Conservation (phyloP, 176 grass and related monocot species). For the Pontederia paniculata region DNA sequence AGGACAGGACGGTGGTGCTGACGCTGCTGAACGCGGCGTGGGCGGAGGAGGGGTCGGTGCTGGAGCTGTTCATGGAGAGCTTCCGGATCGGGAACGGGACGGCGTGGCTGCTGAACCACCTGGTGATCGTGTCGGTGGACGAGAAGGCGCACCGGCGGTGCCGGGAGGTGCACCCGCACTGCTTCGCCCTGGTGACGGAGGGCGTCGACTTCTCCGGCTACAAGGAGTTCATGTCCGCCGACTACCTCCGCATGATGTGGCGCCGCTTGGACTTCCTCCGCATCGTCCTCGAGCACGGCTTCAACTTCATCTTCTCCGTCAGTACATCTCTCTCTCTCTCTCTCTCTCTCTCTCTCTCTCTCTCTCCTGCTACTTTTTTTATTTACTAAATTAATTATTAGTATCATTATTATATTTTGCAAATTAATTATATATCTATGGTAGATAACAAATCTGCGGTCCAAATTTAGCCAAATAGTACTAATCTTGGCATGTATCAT, state of each 20-base stretch:
- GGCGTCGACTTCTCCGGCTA: constrained; percentile 46
- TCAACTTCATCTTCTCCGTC: constrained; percentile 71
- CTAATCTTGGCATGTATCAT: no score
- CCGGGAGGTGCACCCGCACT: constrained; percentile 30
- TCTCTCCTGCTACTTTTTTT: no score
- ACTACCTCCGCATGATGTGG: constrained; percentile 82
- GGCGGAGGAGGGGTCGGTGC: constrained; percentile 40
- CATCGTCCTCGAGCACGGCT: constrained; percentile 40
- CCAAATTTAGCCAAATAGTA: no score
- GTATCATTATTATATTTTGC: no score
- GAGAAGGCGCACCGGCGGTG: constrained; percentile 27
- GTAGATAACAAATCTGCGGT: no score
- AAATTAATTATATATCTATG: no score
- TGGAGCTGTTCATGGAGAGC: constrained; percentile 53
- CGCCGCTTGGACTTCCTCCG: constrained; percentile 39
- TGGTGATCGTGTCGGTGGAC: constrained; percentile 46
- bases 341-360: no score
- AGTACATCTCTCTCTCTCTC: neutral
- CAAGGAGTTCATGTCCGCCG: constrained; percentile 62
- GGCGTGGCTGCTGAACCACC: constrained; percentile 28
- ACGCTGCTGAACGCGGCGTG: neutral
- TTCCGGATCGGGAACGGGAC: constrained; percentile 44
- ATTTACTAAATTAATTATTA: no score
- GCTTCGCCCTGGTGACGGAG: constrained; percentile 2
- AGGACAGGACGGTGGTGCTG: neutral